Percentiles rank a stretch among this genome's conserved stretches.
Evolutionary conservation across 148 eudicot species (phyloP).

Genomic region (Bassia scoparia): DNA sequence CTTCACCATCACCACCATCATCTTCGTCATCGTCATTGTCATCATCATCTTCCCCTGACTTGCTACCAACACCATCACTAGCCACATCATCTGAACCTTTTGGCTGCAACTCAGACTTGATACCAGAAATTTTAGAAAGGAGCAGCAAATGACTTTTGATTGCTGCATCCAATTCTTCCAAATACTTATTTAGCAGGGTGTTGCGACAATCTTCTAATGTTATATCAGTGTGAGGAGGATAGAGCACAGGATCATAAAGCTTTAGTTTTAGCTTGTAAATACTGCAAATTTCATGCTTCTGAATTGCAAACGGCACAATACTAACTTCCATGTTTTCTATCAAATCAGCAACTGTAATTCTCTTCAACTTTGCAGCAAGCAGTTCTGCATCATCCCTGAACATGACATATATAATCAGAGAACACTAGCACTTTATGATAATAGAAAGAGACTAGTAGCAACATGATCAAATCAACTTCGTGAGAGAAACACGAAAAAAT

Average conservation of each 20-base stretch:
- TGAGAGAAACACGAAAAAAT: no score
- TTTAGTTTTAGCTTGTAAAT: conserved; percentile 69
- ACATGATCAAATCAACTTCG: no score
- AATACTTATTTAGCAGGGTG: conserved; percentile 39
- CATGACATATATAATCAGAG: not conserved
- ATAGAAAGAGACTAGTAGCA: not conserved
- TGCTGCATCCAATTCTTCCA: conserved; percentile 60
- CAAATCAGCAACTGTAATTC: conserved; percentile 69
- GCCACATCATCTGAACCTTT: conserved; percentile 43
- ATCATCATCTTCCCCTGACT: conserved; percentile 26
- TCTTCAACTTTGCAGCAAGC: conserved; percentile 58
- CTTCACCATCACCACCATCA: conserved; percentile 35
- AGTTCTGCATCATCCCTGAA: conserved; percentile 68
- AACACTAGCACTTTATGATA: not conserved
- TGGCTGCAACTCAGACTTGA: conserved; percentile 41
- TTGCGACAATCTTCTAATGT: conserved; percentile 52
- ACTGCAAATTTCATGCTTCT: conserved; percentile 32
- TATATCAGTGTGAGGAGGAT: conserved; percentile 42
- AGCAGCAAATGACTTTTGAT: conserved; percentile 57
- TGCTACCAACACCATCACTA: conserved; percentile 31
- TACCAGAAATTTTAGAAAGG: conserved; percentile 66
- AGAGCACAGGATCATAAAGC: conserved; percentile 50
- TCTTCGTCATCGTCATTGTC: conserved; percentile 33
- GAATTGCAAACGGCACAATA: conserved; percentile 42
- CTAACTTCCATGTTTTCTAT: conserved; percentile 70